Percentiles rank a stretch among this genome's conserved stretches.
Conservation (phyloP, 306 rosid species). For the Begonia fuchsioides region DNA sequence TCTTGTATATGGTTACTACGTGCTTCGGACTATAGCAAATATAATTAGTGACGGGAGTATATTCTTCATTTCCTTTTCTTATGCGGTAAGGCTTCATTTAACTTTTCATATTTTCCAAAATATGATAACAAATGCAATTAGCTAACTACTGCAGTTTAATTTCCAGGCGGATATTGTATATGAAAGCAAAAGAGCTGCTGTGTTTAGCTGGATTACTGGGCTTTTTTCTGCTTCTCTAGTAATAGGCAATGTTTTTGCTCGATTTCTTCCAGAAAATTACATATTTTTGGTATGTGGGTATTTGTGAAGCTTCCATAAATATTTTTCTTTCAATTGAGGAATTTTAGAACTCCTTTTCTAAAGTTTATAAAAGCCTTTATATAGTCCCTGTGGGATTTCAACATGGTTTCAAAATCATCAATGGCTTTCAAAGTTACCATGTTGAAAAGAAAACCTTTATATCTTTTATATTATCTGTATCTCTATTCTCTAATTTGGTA, state of each 20-base stretch:
- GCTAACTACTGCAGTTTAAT: neutral
- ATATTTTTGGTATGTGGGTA: slow-evolving; percentile 25
- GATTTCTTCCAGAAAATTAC: slow-evolving; percentile 34
- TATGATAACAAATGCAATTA: neutral
- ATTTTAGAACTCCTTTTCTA: no score
- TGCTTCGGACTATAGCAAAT: slow-evolving; percentile 32
- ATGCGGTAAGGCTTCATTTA: slow-evolving; percentile 28
- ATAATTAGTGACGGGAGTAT: slow-evolving; percentile 54
- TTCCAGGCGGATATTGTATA: slow-evolving; percentile 43
- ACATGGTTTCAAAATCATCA: no score
- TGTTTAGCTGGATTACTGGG: slow-evolving; percentile 48
- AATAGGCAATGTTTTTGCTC: slow-evolving; percentile 34
- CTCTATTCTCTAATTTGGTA: neutral
- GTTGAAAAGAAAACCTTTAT: no score
- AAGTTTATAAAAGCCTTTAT: no score
- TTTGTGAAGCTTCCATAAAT: neutral
- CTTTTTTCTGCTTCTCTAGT: slow-evolving; percentile 49
- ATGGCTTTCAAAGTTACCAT: no score
- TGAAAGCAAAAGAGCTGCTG: slow-evolving; percentile 38
- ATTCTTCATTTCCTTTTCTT: slow-evolving; percentile 40
- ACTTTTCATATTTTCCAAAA: neutral
- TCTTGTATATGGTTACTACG: slow-evolving; percentile 48
- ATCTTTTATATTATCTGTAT: no score
- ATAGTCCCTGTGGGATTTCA: no score
- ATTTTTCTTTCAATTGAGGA: no score